Conservation (phyloP, 2,329 filamentous ascomycete genomes). For the Aquanectria penicillioides region DNA sequence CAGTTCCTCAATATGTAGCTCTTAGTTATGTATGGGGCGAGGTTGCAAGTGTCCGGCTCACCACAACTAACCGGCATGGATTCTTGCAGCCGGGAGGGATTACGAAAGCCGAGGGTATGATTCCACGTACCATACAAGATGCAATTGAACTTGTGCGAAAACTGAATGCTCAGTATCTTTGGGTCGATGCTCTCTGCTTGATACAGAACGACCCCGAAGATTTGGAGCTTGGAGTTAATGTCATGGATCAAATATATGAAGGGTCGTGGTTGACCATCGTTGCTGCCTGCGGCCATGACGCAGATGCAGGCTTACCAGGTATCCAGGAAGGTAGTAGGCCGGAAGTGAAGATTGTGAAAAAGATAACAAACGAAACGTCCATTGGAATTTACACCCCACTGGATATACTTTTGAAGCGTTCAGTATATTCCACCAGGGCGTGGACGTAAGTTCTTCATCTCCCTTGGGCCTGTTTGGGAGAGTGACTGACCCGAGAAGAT, state of each 20-base stretch:
- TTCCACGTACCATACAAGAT: background rate
- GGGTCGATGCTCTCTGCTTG: slow-evolving; percentile 2
- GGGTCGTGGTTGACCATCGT: slow-evolving; percentile 21
- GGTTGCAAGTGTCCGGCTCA: slow-evolving; percentile 16
- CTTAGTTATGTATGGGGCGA: slow-evolving; percentile 27
- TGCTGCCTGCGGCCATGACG: slow-evolving; percentile 20
- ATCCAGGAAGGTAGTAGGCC: background rate
- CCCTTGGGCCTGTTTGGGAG: background rate
- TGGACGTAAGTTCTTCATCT: slow-evolving; percentile 17
- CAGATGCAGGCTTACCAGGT: slow-evolving; percentile 8
- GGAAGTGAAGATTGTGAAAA: rapidly evolving
- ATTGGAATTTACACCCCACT: background rate
- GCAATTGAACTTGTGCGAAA: background rate
- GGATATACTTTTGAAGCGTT: background rate
- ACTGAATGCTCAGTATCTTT: background rate
- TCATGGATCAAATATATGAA: slow-evolving; percentile 27
- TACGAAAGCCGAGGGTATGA: rapidly evolving
- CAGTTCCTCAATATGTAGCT: slow-evolving; percentile 5
- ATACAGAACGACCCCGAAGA: background rate
- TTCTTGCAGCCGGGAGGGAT: background rate
- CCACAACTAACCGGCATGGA: background rate
- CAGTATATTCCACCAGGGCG: slow-evolving; percentile 5
- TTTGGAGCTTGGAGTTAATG: background rate
- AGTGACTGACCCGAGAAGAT: background rate
- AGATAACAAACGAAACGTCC: background rate